Percentiles rank a stretch among this genome's conserved stretches.
Evolutionary conservation across 768 basidiomycete genomes (phyloP).

Genomic region (Porpolomopsis calyptriformis): DNA sequence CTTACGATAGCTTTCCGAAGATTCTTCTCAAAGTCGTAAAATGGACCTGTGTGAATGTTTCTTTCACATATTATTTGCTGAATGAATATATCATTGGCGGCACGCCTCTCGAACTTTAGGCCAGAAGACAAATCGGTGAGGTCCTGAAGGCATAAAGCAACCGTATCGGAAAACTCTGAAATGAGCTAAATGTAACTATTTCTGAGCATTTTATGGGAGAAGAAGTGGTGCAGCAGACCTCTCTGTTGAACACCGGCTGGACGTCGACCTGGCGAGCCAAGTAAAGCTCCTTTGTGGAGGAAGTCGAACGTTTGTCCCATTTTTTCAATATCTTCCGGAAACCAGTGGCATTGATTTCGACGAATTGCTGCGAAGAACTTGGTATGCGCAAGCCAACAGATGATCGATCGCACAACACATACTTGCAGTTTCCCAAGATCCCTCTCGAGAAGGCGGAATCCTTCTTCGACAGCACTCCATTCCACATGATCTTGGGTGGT

Average conservation of each 20-base stretch:
- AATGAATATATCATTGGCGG: conserved; percentile 64
- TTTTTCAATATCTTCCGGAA: conserved; percentile 98
- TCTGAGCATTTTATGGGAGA: conserved; percentile 9
- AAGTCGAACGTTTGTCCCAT: conserved; percentile 94
- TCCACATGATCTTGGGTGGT: conserved; percentile 63
- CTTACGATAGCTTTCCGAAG: conserved; percentile 66
- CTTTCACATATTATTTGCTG: conserved; percentile 62
- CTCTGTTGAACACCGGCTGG: conserved; percentile 96
- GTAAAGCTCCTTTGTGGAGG: conserved; percentile 93
- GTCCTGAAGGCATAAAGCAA: conserved; percentile 72
- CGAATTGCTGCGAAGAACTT: conserved; percentile 63
- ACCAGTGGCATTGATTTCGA: conserved; percentile 94
- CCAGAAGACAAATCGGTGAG: conserved; percentile 67
- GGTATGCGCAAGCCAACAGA: conserved; percentile 14
- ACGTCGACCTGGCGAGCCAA: conserved; percentile 94
- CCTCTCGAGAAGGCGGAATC: conserved; percentile 86
- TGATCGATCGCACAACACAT: conserved; percentile 13
- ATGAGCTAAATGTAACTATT: conserved; percentile 54
- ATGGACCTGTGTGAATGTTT: conserved; percentile 54
- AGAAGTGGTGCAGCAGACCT: conserved; percentile 37
- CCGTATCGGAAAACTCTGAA: conserved; percentile 87
- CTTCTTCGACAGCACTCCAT: conserved; percentile 95
- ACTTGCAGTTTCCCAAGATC: conserved; percentile 95
- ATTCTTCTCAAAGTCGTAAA: conserved; percentile 82
- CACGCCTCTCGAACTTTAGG: conserved; percentile 68